Evolutionary conservation across 805 yeast genomes (phyloP).

Genomic region (Cyberlindnera meyerae): DNA sequence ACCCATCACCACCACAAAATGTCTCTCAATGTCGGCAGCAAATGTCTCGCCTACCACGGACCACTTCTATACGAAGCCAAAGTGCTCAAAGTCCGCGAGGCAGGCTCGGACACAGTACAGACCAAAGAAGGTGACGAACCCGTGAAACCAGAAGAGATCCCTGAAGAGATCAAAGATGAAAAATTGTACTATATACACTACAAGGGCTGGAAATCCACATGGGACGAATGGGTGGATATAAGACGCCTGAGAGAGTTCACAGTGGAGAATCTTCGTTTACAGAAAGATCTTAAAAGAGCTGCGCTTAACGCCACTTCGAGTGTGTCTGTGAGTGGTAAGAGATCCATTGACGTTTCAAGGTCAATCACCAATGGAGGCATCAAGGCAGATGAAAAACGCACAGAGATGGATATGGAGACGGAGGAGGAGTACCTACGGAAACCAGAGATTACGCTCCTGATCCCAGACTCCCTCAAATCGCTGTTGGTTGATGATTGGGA

Average conservation of each 20-base stretch:
- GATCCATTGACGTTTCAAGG: slow-evolving; percentile 15
- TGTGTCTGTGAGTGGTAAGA: slow-evolving; percentile 14
- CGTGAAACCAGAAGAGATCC: slow-evolving; percentile 22
- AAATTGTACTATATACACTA: slow-evolving; percentile 72
- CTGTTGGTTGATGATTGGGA: slow-evolving; percentile 93
- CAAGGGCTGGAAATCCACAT: slow-evolving; percentile 90
- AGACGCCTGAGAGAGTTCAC: slow-evolving; percentile 64
- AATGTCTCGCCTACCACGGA: slow-evolving; percentile 82
- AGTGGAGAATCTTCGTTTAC: slow-evolving; percentile 61
- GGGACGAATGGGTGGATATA: slow-evolving; percentile 93
- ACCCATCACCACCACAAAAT: too few species aligned
- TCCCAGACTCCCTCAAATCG: slow-evolving; percentile 66
- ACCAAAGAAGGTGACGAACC: slow-evolving; percentile 36
- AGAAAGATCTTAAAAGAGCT: slow-evolving; percentile 52
- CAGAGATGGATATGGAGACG: slow-evolving; percentile 29
- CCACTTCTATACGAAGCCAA: slow-evolving; percentile 88
- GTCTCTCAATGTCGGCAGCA: slow-evolving; percentile 25
- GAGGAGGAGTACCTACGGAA: slow-evolving; percentile 23
- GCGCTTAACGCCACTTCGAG: slow-evolving; percentile 32
- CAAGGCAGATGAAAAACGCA: slow-evolving; percentile 26
- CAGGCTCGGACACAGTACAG: slow-evolving; percentile 38
- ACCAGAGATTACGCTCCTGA: slow-evolving; percentile 44
- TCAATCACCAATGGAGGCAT: slow-evolving; percentile 5
- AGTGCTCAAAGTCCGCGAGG: slow-evolving; percentile 58
- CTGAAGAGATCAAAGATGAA: slow-evolving; percentile 32